These are phyloP conservation scores for Phaeolepiota aurea DNA, from an alignment of 768 basidiomycete species.

Conservation along the genomic window DNA sequence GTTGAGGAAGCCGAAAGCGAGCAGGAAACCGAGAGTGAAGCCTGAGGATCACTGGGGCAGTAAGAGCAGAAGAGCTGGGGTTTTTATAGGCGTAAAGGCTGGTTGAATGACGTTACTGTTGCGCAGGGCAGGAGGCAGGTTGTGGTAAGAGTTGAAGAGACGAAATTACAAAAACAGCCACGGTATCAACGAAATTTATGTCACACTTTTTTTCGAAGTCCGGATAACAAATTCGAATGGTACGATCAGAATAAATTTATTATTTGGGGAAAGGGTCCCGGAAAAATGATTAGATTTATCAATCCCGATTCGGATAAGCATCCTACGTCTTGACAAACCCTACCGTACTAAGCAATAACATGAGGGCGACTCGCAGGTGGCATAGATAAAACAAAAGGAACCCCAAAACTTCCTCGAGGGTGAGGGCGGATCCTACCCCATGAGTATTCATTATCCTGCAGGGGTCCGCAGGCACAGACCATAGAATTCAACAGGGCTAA, in stretches of 20 bases:
- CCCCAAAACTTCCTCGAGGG: background rate
- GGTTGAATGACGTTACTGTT: background rate
- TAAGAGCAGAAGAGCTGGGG: conserved; percentile 1
- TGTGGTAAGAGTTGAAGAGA: conserved; percentile 1
- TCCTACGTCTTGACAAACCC: background rate
- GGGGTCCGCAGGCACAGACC: background rate
- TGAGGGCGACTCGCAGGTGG: background rate
- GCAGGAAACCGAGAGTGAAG: conserved; percentile 1
- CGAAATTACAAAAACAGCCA: conserved; percentile 3
- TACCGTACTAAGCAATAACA: background rate
- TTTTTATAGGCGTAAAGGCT: background rate
- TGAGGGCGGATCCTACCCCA: background rate
- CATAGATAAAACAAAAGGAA: background rate
- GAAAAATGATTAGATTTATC: conserved; percentile 1
- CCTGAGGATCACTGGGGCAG: conserved; percentile 2
- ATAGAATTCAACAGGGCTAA: background rate
- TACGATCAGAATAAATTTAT: conserved; percentile 10
- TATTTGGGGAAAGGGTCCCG: conserved; percentile 2
- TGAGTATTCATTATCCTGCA: background rate
- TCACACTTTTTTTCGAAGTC: conserved; percentile 9
- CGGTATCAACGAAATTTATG: conserved; percentile 6
- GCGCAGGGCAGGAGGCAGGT: background rate
- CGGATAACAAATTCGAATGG: conserved; percentile 6
- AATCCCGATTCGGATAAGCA: conserved; percentile 2
- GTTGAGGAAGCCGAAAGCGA: conserved; percentile 9